These are phyloP conservation scores for Niebla homalea DNA, from an alignment of 495 filamentous ascomycete genomes.

Conservation along the genomic window DNA sequence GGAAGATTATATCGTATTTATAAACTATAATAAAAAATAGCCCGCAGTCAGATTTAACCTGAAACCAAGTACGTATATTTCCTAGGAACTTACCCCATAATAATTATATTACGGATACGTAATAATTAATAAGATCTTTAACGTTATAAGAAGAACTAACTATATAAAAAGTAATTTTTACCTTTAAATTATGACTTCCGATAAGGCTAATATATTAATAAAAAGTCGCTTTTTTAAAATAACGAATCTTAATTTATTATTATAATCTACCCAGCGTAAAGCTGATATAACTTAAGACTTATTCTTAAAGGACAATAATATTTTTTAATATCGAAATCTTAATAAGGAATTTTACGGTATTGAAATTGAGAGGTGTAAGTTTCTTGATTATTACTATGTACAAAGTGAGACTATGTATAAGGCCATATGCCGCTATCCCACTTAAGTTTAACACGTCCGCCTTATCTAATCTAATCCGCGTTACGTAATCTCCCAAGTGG, in stretches of 20 bases:
- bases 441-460: too few species aligned
- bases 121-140: neutral
- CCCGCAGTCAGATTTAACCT: too few species aligned
- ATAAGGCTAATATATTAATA: neutral
- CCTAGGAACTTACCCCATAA: neutral
- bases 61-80: neutral
- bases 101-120: neutral
- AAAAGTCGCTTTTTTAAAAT: neutral
- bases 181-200: neutral
- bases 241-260: neutral
- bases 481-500: too few species aligned
- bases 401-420: too few species aligned
- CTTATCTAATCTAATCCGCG: too few species aligned
- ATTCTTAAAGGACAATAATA: slow-evolving; percentile 1
- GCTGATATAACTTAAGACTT: neutral
- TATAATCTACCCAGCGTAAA: neutral
- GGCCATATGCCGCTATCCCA: too few species aligned
- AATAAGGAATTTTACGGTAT: neutral
- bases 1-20: too few species aligned
- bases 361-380: too few species aligned
- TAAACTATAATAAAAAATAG: too few species aligned
- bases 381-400: too few species aligned
- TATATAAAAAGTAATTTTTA: neutral
- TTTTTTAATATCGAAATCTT: neutral
- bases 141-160: too few species aligned